A percentile compares a stretch with the other conserved stretches of the same genome.
phyloP scores from a whole-genome alignment of 2,329 filamentous ascomycete species.

The Fusarium pseudoanthophilum region DNA sequence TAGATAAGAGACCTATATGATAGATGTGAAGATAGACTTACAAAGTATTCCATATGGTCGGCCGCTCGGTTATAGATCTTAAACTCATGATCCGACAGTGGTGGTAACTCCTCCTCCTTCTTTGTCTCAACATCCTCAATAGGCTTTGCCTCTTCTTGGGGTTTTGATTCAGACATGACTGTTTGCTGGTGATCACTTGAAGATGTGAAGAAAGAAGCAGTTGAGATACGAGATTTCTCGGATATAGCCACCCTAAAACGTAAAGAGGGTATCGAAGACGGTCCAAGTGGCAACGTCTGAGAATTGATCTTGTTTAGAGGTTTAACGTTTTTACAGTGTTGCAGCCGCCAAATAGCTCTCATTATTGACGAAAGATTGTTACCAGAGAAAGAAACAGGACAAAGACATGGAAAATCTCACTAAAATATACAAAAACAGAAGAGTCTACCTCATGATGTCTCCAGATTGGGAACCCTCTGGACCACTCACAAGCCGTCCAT shows the following conservation, averaged over 20 bases:
- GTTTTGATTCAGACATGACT: slow-evolving; percentile 32
- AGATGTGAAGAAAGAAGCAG: not conserved
- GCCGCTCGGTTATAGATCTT: slow-evolving; percentile 77
- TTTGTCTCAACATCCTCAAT: slow-evolving; percentile 11
- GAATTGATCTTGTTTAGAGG: slow-evolving; percentile 5
- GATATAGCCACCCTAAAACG: not conserved
- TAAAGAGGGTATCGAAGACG: not conserved
- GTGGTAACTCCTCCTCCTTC: slow-evolving; percentile 58
- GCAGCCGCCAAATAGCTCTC: slow-evolving; percentile 20
- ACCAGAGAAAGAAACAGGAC: not conserved
- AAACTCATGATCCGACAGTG: slow-evolving; percentile 74
- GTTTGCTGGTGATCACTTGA: slow-evolving; percentile 5
- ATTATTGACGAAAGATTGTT: slow-evolving; percentile 13
- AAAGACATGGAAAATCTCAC: slow-evolving; percentile 1
- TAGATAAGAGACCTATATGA: not conserved
- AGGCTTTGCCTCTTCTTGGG: slow-evolving; percentile 11
- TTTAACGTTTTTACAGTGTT: slow-evolving; percentile 2
- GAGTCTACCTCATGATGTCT: slow-evolving; percentile 27
- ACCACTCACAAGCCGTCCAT: slow-evolving; percentile 31
- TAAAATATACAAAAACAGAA: slow-evolving; percentile 13
- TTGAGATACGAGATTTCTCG: not conserved
- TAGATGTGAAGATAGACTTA: slow-evolving; percentile 50
- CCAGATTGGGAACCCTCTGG: slow-evolving; percentile 4
- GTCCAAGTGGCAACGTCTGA: not conserved
- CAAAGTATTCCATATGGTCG: slow-evolving; percentile 79